Conservation (phyloP, 78 protist species). For the Dictyostelium purpureum region DNA sequence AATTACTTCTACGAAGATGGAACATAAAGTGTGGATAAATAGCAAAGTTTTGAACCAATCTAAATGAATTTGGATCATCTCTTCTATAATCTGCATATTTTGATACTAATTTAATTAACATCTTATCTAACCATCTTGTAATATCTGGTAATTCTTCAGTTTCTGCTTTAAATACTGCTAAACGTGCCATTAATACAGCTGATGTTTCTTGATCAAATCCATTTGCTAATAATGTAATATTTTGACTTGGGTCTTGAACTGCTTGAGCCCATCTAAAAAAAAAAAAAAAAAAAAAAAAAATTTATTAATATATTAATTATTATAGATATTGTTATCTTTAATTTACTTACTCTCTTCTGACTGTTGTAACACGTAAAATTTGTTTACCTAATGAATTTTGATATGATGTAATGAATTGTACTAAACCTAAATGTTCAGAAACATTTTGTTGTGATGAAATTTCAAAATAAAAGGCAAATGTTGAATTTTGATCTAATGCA, state of each 20-base stretch:
- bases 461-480: conserved; percentile 94
- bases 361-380: conserved; percentile 97
- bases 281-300: no score
- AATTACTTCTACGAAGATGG: conserved; percentile 97
- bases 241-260: neutral
- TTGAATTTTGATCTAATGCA: conserved; percentile 79
- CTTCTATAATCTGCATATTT: conserved; percentile 88
- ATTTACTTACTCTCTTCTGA: conserved; percentile 80
- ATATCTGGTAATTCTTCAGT: conserved; percentile 93
- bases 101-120: conserved; percentile 93
- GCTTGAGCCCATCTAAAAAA: conserved; percentile 38
- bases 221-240: conserved; percentile 11
- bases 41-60: conserved; percentile 83
- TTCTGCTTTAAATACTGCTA: conserved; percentile 92
- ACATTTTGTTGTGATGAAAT: conserved; percentile 64
- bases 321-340: no score
- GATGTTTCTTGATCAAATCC: conserved; percentile 98
- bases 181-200: conserved; percentile 98
- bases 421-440: conserved; percentile 66
- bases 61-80: conserved; percentile 89
- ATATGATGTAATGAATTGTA: conserved; percentile 94
- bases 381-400: conserved; percentile 86
- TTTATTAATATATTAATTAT: no score
- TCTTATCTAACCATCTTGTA: conserved; percentile 98
- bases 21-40: conserved; percentile 99